Evolutionary conservation across 306 rosid genomes (phyloP).

Genomic region (Styphnolobium japonicum): DNA sequence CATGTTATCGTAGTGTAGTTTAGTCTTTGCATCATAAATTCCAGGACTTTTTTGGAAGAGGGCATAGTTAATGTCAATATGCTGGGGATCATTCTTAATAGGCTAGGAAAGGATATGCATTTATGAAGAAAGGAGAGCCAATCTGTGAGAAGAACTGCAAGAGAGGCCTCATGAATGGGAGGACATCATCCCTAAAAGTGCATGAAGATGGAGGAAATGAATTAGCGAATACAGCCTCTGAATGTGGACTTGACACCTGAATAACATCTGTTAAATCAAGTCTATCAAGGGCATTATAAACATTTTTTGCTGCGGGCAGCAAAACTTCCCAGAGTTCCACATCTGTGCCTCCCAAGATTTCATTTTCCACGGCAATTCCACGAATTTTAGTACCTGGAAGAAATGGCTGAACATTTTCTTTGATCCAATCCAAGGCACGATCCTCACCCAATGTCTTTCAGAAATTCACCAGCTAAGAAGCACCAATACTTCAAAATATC

Average conservation of each 20-base stretch:
- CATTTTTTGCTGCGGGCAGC: conserved; percentile 71
- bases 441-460: conserved; percentile 70
- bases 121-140: conserved; percentile 80
- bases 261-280: conserved; percentile 45
- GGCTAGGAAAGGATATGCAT: conserved; percentile 93
- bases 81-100: conserved; percentile 81
- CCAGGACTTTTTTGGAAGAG: conserved; percentile 68
- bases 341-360: conserved; percentile 59
- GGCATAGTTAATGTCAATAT: conserved; percentile 77
- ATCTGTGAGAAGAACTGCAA: conserved; percentile 72
- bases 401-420: conserved; percentile 71
- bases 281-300: conserved; percentile 53
- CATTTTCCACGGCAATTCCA: conserved; percentile 87
- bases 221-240: conserved; percentile 82
- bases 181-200: conserved; percentile 64
- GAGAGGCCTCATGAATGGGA: conserved; percentile 68
- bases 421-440: conserved; percentile 83
- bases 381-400: conserved; percentile 70
- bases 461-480: no score
- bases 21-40: conserved; percentile 70
- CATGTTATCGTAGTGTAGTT: conserved; percentile 81
- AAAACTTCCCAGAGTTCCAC: conserved; percentile 65
- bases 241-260: conserved; percentile 87
- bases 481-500: no score
- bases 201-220: conserved; percentile 91